These are phyloP conservation scores for Cladophialophora exuberans DNA, from an alignment of 2,329 filamentous ascomycete genomes.

Conservation along the genomic window DNA sequence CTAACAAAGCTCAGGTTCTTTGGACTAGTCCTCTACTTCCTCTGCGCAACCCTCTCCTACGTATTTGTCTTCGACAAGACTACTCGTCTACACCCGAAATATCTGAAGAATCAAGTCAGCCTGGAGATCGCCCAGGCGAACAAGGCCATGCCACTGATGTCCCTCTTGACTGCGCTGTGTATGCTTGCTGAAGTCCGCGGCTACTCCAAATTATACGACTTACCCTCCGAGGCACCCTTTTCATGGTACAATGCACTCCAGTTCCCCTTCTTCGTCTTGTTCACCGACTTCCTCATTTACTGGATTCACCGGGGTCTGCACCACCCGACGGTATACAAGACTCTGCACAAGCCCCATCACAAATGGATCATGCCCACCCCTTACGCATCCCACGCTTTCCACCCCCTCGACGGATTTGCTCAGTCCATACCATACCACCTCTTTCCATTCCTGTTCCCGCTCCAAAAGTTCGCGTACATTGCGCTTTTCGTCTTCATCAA, in stretches of 20 bases:
- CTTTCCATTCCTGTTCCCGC: slow-evolving; percentile 88
- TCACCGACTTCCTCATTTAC: slow-evolving; percentile 90
- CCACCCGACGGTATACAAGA: slow-evolving; percentile 80
- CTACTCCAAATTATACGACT: slow-evolving; percentile 85
- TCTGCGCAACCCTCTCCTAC: slow-evolving; percentile 82
- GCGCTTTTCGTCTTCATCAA: slow-evolving; percentile 89
- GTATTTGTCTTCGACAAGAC: slow-evolving; percentile 88
- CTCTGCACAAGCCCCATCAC: slow-evolving; percentile 94
- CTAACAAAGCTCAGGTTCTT: slow-evolving; percentile 68
- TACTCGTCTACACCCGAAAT: slow-evolving; percentile 87
- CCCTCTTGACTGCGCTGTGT: slow-evolving; percentile 76
- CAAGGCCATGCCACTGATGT: slow-evolving; percentile 77
- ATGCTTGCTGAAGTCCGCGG: slow-evolving; percentile 84
- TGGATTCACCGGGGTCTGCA: slow-evolving; percentile 87
- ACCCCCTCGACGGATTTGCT: slow-evolving; percentile 86
- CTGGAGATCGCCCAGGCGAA: slow-evolving; percentile 84
- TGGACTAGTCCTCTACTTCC: slow-evolving; percentile 80
- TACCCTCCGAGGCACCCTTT: slow-evolving; percentile 73
- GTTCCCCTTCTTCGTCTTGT: slow-evolving; percentile 84
- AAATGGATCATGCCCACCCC: slow-evolving; percentile 99
- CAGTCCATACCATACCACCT: slow-evolving; percentile 91
- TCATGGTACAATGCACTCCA: slow-evolving; percentile 77
- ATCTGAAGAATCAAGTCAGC: slow-evolving; percentile 88
- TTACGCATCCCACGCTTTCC: slow-evolving; percentile 90
- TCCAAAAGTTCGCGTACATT: slow-evolving; percentile 89